Percentiles rank a stretch among this genome's conserved stretches.
Conservation (phyloP, 2,329 filamentous ascomycete genomes). For the Akanthomyces muscarius region DNA sequence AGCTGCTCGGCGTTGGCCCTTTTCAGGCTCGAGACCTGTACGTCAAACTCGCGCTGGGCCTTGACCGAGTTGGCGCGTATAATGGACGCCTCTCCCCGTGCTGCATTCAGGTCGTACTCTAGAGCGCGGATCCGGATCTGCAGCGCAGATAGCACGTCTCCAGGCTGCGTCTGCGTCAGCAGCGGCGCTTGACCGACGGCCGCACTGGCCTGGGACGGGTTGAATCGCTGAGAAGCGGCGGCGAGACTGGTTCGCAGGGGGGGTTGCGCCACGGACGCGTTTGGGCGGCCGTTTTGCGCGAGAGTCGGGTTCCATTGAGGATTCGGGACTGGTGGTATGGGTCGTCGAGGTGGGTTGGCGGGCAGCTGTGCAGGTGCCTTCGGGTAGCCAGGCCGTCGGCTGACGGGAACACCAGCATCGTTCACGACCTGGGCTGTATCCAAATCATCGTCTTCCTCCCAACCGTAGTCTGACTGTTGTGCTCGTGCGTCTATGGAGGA, state of each 20-base stretch:
- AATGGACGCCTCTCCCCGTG: conserved; percentile 69
- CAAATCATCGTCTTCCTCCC: conserved; percentile 53
- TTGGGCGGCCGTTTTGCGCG: conserved; percentile 21
- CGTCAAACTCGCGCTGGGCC: conserved; percentile 57
- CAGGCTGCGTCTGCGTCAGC: conserved; percentile 26
- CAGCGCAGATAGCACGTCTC: conserved; percentile 41
- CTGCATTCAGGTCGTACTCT: conserved; percentile 55
- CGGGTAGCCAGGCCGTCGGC: conserved; percentile 25
- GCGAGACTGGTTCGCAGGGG: neutral
- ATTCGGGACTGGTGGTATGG: conserved; percentile 32
- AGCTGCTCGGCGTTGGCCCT: conserved; percentile 61
- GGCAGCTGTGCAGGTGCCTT: conserved; percentile 30
- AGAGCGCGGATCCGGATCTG: conserved; percentile 52
- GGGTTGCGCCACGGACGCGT: conserved; percentile 17
- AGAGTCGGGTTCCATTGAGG: conserved; percentile 37
- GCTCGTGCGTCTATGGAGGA: conserved; percentile 24
- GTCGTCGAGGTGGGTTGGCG: conserved; percentile 24
- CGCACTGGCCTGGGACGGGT: conserved; percentile 32
- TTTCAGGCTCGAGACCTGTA: conserved; percentile 57
- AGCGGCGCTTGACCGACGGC: conserved; percentile 26
- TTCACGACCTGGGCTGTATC: conserved; percentile 56
- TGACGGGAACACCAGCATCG: conserved; percentile 39
- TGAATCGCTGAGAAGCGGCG: conserved; percentile 25
- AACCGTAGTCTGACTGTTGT: conserved; percentile 36
- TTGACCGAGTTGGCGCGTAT: conserved; percentile 67